Percentiles rank a stretch among this genome's conserved stretches.
phyloP scores from a whole-genome alignment of 352 stramenopile species.

The Globisporangium nagaii region DNA sequence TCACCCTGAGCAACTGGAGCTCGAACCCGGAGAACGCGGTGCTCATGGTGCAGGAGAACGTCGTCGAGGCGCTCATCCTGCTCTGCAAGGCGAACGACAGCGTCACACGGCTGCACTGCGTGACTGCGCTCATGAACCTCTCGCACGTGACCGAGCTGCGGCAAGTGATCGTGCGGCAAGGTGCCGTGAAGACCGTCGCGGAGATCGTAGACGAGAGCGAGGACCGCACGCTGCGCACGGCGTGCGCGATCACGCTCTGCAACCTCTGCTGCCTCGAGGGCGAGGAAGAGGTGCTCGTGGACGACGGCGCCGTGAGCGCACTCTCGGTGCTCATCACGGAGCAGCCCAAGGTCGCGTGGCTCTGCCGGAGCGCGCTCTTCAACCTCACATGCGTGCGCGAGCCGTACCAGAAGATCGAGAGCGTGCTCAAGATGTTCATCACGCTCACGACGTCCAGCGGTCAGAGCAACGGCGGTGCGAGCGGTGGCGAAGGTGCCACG shows the following conservation, averaged over 20 bases:
- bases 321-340: constrained; percentile 82
- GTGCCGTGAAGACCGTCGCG: constrained; percentile 65
- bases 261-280: constrained; percentile 83
- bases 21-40: constrained; percentile 78
- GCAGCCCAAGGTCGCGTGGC: constrained; percentile 48
- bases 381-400: constrained; percentile 86
- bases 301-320: constrained; percentile 74
- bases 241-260: constrained; percentile 81
- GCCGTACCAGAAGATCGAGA: constrained; percentile 86
- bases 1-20: constrained; percentile 87
- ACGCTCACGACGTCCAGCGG: constrained; percentile 46
- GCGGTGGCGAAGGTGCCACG: constrained; percentile 6
- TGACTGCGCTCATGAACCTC: constrained; percentile 84
- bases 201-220: constrained; percentile 66
- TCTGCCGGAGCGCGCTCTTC: constrained; percentile 78
- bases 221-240: constrained; percentile 57
- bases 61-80: constrained; percentile 76
- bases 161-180: constrained; percentile 56
- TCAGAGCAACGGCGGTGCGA: constrained; percentile 13
- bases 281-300: constrained; percentile 72
- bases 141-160: constrained; percentile 63
- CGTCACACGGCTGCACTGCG: constrained; percentile 61
- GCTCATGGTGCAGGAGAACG: constrained; percentile 86
- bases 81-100: constrained; percentile 67
- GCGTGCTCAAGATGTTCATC: constrained; percentile 69